Base-by-base conservation (phyloP, 495 filamentous ascomycete species). In the Aspergillus ostianus region DNA sequence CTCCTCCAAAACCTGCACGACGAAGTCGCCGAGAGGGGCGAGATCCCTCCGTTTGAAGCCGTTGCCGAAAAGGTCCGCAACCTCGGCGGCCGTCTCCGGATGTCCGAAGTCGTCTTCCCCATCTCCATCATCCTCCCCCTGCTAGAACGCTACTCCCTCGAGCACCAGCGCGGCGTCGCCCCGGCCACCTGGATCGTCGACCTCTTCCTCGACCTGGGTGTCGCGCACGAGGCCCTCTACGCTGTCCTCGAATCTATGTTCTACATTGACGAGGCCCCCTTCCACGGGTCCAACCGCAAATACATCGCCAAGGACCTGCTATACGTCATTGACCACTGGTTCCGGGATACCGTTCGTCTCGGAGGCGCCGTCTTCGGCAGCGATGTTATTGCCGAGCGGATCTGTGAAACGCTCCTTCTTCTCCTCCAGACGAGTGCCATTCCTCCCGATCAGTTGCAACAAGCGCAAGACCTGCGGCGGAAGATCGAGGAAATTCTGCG, bases 201-300 rank as follows among this genome's bases (percentile, higher is more conserved):
- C 67, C 76, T 91, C 2, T 90, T 98, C 67, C 70, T 95, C 26
- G 84, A 88, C 45, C 82, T 97, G 18, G 84, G 82, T 12, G 85
- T 96, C 20, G 79, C 89, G 10, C 86, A 87, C 63, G 90, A 96
- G 61, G 79, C 86, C 2, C 77, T 97, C 17, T 81, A 90, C 63
- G 77, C 85, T 18, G 85, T 92, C 41, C 82, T 98, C 8, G 94
- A 97, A 69, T 76, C 77, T 32, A 87, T 96, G 79, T 92, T 87
- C 67, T 93, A 93, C 71, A 83, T 85, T 47, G 87, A 95, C 63
- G 90, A 94, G 67, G 79, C 86, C 7, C 94, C 95, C 0, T 97
- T 97, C 73, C 81, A 84, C 21, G 90, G 87, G 6, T 68, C 76
- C 0, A 85, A 84, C 53, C 81, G 83, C 52, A 78, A 76, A n/a